Evolutionary conservation across 1,139 yeast genomes (phyloP), one percentile per base, ranked within the genome.

Genomic region (Saccharomyces hybrid): DNA sequence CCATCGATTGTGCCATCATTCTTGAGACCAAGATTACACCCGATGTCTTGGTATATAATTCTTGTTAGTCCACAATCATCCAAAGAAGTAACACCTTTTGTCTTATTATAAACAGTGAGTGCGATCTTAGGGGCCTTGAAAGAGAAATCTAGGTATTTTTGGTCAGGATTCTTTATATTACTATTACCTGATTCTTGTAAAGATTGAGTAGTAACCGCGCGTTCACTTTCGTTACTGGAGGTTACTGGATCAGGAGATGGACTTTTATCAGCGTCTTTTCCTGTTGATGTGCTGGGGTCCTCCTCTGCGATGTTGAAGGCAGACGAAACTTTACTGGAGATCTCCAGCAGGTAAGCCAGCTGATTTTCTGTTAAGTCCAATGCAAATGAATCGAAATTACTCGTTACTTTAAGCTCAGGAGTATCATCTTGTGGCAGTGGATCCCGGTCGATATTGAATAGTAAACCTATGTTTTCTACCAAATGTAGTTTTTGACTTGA

Each of bases 291-390:
- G 1, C 19, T 28, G 9, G 52, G 2, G 28, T 16, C 21, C 8
- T 42, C 42, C 12, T 34, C 42, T 34, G 42, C 12, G 52, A 50
- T 16, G 31, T 16, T 70, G 54, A 86, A 79, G 0, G 88, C 86
- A 31, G 78, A 72, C 0, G 88, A 75, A 1, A 91, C 68, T 1
- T 84, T 78, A 51, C 79, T 80, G 2, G 81, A 73, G 51, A 91
- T 73, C 19, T 77, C 74, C 63, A 82, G 67, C 54, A 91, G 67
- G 61, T 81, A 84, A 38, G 77, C 73, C 49, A 87, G 75, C 70
- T 95, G 99, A 44, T 82, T 70, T 61, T 93, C 98, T 0, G 97
- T 87, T 56, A 93, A 71, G 31, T 79, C 77, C 60, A 89, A 74
- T 51, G 82, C 80, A 21, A 88, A 76, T 24, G 88, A 88, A 1